phyloP scores from a whole-genome alignment of 345 rosid genomes.

The Aegle marmelos region DNA sequence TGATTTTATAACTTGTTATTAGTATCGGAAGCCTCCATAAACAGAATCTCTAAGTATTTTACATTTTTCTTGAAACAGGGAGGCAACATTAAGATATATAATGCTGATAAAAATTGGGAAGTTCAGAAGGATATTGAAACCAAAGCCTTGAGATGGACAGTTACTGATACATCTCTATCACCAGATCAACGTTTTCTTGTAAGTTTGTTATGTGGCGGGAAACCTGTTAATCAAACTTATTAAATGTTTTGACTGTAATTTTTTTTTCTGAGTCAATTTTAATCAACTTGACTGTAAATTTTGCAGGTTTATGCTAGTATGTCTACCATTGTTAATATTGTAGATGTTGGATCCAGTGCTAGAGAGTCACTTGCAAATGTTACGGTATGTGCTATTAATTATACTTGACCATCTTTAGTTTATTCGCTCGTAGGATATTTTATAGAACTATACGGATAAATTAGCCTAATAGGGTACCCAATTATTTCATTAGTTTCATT shows the following conservation, averaged over 20 bases:
- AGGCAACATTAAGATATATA: slow-evolving; percentile 54
- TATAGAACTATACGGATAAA: background rate
- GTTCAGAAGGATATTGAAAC: slow-evolving; percentile 54
- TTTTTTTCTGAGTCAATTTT: background rate
- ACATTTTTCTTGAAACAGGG: slow-evolving; percentile 31
- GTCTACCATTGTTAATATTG: slow-evolving; percentile 57
- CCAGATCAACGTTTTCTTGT: slow-evolving; percentile 62
- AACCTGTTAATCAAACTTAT: background rate
- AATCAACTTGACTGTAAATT: slow-evolving; percentile 12
- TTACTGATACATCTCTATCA: slow-evolving; percentile 64
- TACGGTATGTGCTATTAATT: slow-evolving; percentile 38
- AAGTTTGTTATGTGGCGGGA: slow-evolving; percentile 15
- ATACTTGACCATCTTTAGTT: background rate
- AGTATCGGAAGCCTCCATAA: background rate
- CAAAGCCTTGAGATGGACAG: slow-evolving; percentile 55
- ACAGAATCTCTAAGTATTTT: background rate
- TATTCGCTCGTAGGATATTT: background rate
- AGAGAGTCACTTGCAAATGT: slow-evolving; percentile 56
- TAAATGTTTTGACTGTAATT: background rate
- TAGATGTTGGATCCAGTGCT: slow-evolving; percentile 44
- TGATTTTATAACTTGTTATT: background rate
- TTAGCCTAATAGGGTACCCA: background rate
- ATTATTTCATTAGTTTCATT: background rate
- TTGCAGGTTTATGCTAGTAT: slow-evolving; percentile 70
- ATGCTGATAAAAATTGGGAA: slow-evolving; percentile 59